Percentiles rank a stretch among this genome's conserved stretches.
Conservation (phyloP, 257 asterid species). For the Solanum chmielewskii region DNA sequence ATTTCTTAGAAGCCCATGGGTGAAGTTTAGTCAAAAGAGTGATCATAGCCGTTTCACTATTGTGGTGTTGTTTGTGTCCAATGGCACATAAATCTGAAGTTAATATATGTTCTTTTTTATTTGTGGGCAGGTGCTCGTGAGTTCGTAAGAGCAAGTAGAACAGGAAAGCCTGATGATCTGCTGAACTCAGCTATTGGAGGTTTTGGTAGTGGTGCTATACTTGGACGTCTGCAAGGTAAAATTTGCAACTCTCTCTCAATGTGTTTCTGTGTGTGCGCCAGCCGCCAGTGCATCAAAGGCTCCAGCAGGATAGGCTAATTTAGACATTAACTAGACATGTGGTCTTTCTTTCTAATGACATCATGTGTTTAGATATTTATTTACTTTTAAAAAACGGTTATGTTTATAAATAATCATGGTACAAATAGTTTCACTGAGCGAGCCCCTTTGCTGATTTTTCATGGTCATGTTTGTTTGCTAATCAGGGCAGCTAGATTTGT, state of each 20-base stretch:
- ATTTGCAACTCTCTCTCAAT: neutral
- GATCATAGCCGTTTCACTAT: neutral
- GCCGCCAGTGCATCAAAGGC: neutral
- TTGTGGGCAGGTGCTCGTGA: constrained; percentile 69
- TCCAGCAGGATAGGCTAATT: neutral
- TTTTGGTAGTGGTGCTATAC: constrained; percentile 77
- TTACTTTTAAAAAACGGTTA: neutral
- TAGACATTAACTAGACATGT: neutral
- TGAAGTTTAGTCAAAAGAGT: neutral
- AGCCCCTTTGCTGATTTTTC: neutral
- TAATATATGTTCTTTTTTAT: neutral
- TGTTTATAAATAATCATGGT: neutral
- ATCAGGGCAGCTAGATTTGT: neutral
- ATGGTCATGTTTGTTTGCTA: neutral
- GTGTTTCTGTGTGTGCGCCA: neutral
- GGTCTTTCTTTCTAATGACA: neutral
- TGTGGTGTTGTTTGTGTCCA: neutral
- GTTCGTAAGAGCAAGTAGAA: constrained; percentile 64
- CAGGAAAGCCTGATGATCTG: constrained; percentile 76
- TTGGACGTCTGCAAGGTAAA: constrained; percentile 91
- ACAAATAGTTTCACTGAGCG: neutral
- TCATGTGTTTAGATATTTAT: neutral
- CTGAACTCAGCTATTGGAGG: constrained; percentile 84
- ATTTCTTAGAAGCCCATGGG: neutral
- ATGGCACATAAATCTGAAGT: neutral